phyloP scores from a whole-genome alignment of 805 yeast species.

The Tetrapisispora arboricola region DNA sequence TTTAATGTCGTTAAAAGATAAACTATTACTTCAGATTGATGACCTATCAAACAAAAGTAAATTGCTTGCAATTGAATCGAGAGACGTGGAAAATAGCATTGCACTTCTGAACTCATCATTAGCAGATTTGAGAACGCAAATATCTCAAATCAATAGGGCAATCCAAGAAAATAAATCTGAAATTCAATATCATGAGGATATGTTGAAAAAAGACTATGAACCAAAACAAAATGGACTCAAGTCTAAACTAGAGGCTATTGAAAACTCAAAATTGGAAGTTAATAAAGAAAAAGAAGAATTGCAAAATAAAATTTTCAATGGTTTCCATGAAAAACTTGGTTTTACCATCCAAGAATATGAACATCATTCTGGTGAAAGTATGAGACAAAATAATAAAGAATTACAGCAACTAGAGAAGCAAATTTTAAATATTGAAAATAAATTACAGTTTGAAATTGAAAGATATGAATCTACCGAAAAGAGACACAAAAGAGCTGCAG shows the following conservation, averaged over 20 bases:
- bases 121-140: conserved; percentile 36
- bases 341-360: conserved; percentile 64
- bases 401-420: conserved; percentile 52
- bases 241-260: conserved; percentile 12
- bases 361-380: conserved; percentile 46
- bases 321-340: conserved; percentile 46
- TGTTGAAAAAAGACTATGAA: conserved; percentile 22
- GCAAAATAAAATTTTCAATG: conserved; percentile 38
- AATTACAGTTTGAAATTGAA: conserved; percentile 54
- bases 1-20: conserved; percentile 40
- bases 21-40: conserved; percentile 37
- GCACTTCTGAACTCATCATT: conserved; percentile 38
- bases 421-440: conserved; percentile 48
- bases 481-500: conserved; percentile 31
- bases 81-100: conserved; percentile 47
- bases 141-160: conserved; percentile 35
- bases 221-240: conserved; percentile 19
- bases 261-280: conserved; percentile 19
- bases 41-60: conserved; percentile 33
- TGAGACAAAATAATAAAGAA: conserved; percentile 49
- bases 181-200: conserved; percentile 37
- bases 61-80: conserved; percentile 48
- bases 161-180: conserved; percentile 41
- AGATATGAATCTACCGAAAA: conserved; percentile 46
- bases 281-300: conserved; percentile 26